Base-by-base conservation (phyloP, 164 flowering plant species). In the Stephania cephalantha region DNA sequence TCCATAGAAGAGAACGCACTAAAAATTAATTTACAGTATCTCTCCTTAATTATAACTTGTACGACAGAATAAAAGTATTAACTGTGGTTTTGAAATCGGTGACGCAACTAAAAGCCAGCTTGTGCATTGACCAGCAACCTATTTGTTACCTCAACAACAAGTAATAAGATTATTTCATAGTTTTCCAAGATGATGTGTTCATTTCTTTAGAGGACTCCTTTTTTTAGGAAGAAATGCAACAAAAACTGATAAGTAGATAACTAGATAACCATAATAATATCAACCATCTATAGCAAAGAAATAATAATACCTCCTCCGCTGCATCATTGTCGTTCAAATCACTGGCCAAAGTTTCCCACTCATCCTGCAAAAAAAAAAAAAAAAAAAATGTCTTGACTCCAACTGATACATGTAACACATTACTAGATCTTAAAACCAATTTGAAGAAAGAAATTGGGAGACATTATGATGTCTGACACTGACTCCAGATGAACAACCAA, bases 321-420 rank as follows among this genome's bases (percentile, higher is more conserved):
- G 86, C 75, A 77, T 58, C 80, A 20, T 44, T 68, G 35, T 81
- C 88, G 79, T 17, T 72, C 31, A 61, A 74, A 78, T 79, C 74
- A 83, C 80, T 84, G 78, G 88, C 89, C 87, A 90, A 85, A 61
- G 84, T 76, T 75, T 79, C 84, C 80, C 81, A 78, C 68, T 91
- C 94, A 76, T 87, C 92, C 98, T 94, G 90, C 80, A 84, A 82
- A 79, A 65, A 69, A 46, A 30, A 30, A 66, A 70, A 7, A 75
- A 7, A 45, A 13, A 9, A 75, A 68, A 55, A 45, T 74, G 10
- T 17, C 25, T 64, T 22, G 13, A 65, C 29, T 45, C 6, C 12
- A n/a, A 29, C 53, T 68, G 52, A 11, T 30, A 68, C 64, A 35
- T 58, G 31, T 68, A 31, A 7, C 17, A 35, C 5, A 15, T 12